phyloP scores from a whole-genome alignment of 768 basidiomycete species.

The Psilocybe azurescens region DNA sequence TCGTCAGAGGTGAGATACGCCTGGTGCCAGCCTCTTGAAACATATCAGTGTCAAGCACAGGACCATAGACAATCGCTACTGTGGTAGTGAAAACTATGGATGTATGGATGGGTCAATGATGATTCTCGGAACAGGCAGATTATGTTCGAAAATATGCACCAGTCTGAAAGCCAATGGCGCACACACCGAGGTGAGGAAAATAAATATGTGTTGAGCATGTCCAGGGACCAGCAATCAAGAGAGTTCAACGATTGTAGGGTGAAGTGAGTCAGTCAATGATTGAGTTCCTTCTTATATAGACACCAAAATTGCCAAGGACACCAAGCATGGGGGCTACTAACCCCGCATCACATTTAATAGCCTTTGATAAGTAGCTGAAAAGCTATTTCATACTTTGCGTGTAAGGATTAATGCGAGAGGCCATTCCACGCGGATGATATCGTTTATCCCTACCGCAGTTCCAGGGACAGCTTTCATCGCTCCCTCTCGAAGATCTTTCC shows the following conservation, averaged over 20 bases:
- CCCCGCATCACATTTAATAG: background rate
- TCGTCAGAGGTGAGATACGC: background rate
- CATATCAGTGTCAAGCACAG: background rate
- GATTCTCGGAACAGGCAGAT: background rate
- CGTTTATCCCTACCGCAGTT: conserved; percentile 39
- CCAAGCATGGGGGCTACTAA: background rate
- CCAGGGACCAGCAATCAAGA: background rate
- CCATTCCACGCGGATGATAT: conserved; percentile 53
- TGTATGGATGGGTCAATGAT: background rate
- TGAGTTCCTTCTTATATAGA: background rate
- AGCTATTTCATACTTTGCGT: conserved; percentile 22
- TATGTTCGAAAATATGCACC: background rate
- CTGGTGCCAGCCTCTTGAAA: background rate
- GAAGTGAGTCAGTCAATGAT: background rate
- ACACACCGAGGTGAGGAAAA: background rate
- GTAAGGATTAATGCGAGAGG: conserved; percentile 50
- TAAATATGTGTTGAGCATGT: background rate
- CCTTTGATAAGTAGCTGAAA: no score
- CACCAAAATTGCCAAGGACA: background rate
- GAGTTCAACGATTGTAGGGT: background rate
- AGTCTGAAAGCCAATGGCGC: background rate
- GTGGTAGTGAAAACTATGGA: background rate
- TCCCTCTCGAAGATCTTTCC: conserved; percentile 54
- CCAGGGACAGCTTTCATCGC: conserved; percentile 30
- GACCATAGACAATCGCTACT: background rate